Evolutionary conservation across 768 basidiomycete species (phyloP).

Genomic region (Dioszegia aurantiaca): DNA sequence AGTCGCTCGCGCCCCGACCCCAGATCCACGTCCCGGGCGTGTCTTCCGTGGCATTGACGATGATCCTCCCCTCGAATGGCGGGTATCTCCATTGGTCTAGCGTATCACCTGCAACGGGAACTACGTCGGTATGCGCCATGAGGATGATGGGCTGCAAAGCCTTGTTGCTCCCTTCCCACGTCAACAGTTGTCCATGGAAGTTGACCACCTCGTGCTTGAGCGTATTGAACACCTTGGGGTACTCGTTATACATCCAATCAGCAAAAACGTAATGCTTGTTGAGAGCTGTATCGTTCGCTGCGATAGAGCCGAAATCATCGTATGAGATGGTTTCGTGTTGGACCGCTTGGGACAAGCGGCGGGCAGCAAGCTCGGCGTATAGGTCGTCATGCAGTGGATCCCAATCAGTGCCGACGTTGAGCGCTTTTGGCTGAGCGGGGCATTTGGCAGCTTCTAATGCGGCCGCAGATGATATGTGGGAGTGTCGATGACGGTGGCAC

Average conservation of each 20-base stretch:
- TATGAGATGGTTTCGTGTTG: constrained; percentile 47
- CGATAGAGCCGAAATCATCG: constrained; percentile 36
- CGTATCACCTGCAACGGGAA: constrained; percentile 63
- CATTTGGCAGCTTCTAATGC: constrained; percentile 27
- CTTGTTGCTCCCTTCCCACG: constrained; percentile 66
- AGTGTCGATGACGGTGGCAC: not conserved
- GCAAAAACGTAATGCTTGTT: constrained; percentile 42
- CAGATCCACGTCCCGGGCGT: constrained; percentile 62
- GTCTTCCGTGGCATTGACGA: constrained; percentile 26
- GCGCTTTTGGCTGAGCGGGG: constrained; percentile 32
- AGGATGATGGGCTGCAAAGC: constrained; percentile 65
- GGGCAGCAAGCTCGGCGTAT: constrained; percentile 36
- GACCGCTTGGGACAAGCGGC: constrained; percentile 35
- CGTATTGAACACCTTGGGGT: constrained; percentile 32
- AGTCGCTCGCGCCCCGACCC: constrained; percentile 73
- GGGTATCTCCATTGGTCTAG: constrained; percentile 62
- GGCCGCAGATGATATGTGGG: not conserved
- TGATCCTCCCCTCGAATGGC: constrained; percentile 60
- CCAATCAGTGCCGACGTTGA: constrained; percentile 38
- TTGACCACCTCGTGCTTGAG: constrained; percentile 69
- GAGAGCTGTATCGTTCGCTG: constrained; percentile 32
- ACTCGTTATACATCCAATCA: constrained; percentile 42
- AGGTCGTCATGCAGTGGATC: constrained; percentile 27
- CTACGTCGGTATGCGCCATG: constrained; percentile 59
- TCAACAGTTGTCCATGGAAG: constrained; percentile 70